A percentile compares a stretch with the other conserved stretches of the same genome.
Conservation (phyloP, 2,329 filamentous ascomycete genomes). For the Scedosporium minutisporum region DNA sequence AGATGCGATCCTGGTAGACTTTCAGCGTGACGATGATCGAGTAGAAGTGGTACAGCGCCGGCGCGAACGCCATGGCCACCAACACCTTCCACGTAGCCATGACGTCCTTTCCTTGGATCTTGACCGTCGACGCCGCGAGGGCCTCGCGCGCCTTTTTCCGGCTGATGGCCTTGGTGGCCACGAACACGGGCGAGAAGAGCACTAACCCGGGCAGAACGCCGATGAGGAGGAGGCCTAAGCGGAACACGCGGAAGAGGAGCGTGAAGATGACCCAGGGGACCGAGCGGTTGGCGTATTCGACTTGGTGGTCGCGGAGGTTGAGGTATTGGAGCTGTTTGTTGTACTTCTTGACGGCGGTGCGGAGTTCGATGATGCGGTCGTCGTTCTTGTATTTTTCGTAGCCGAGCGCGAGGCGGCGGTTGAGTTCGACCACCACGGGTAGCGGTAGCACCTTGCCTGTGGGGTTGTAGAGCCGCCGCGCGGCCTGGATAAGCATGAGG, state of each 20-base stretch:
- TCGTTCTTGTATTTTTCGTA: slow-evolving; percentile 92
- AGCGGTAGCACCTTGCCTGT: slow-evolving; percentile 89
- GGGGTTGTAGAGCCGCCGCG: slow-evolving; percentile 84
- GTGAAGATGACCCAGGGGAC: slow-evolving; percentile 65
- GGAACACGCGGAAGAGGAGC: slow-evolving; percentile 69
- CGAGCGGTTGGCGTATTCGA: slow-evolving; percentile 81
- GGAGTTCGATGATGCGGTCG: slow-evolving; percentile 66
- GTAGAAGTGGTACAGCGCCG: slow-evolving; percentile 74
- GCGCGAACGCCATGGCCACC: slow-evolving; percentile 75
- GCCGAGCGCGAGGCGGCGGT: slow-evolving; percentile 79
- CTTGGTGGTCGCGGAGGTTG: slow-evolving; percentile 86
- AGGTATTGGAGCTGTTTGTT: slow-evolving; percentile 79
- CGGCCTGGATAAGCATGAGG: slow-evolving; percentile 92
- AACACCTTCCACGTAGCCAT: slow-evolving; percentile 92
- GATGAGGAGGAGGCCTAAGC: slow-evolving; percentile 66
- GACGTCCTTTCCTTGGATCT: slow-evolving; percentile 79
- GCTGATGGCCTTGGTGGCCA: slow-evolving; percentile 74
- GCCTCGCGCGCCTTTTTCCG: slow-evolving; percentile 74
- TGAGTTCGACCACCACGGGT: slow-evolving; percentile 87
- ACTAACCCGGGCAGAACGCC: slow-evolving; percentile 79
- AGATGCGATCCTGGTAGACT: slow-evolving; percentile 71
- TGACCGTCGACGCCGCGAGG: slow-evolving; percentile 76
- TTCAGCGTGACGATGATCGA: slow-evolving; percentile 64
- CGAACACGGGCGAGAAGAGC: slow-evolving; percentile 82
- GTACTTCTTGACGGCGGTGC: slow-evolving; percentile 70